Percentiles rank a stretch among this genome's conserved stretches.
Evolutionary conservation across 2,329 filamentous ascomycete species (phyloP).

Genomic region (Clonostachys sp.): DNA sequence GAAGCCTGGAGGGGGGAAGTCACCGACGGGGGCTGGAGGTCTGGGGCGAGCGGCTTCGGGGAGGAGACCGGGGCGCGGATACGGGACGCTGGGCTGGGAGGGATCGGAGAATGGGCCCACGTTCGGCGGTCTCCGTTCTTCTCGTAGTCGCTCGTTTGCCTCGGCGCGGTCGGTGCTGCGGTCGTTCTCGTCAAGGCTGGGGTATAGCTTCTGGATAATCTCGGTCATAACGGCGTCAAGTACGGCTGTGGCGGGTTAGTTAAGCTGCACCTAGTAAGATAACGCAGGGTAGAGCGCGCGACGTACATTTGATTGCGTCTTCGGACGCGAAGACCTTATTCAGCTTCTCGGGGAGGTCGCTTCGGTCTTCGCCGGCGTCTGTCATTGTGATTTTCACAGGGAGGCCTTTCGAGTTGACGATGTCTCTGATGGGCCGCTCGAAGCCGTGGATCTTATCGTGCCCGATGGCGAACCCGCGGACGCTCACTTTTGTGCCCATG

Average conservation of each 20-base stretch:
- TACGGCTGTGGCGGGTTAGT: constrained; percentile 43
- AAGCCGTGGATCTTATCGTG: constrained; percentile 78
- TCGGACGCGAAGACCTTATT: constrained; percentile 69
- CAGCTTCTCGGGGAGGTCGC: constrained; percentile 40
- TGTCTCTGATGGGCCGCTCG: constrained; percentile 69
- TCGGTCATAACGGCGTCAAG: constrained; percentile 69
- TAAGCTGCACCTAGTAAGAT: not conserved
- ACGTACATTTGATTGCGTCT: constrained; percentile 51
- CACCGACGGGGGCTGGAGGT: constrained; percentile 56
- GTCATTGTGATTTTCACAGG: constrained; percentile 51
- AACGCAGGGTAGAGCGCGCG: not conserved
- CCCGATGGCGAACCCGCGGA: constrained; percentile 73
- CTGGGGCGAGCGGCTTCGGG: constrained; percentile 50
- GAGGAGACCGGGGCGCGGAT: constrained; percentile 57
- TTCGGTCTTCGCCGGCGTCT: constrained; percentile 36
- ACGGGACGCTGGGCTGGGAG: constrained; percentile 60
- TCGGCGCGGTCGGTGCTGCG: constrained; percentile 60
- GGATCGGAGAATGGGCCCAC: constrained; percentile 23
- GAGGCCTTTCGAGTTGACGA: constrained; percentile 56
- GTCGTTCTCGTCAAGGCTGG: constrained; percentile 71
- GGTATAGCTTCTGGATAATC: constrained; percentile 80
- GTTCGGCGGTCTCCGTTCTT: constrained; percentile 24
- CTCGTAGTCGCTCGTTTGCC: constrained; percentile 32
- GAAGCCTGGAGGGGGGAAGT: constrained; percentile 84
- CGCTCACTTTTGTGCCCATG: constrained; percentile 77